Percentiles rank a stretch among this genome's conserved stretches.
Conservation (phyloP, 2,329 filamentous ascomycete genomes). For the Cordyceps sp. region DNA sequence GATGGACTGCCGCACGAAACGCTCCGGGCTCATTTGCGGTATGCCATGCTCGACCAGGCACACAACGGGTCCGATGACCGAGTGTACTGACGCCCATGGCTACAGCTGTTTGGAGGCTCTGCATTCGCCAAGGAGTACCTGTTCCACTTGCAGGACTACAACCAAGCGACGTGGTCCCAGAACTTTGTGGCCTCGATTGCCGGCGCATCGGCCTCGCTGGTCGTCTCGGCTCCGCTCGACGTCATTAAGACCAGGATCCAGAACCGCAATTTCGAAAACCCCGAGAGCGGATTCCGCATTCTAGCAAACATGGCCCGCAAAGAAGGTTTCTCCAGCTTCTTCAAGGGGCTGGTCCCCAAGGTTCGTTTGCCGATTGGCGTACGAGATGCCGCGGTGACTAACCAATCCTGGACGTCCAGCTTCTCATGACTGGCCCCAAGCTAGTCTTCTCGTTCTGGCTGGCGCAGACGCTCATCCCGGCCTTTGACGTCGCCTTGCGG, state of each 20-base stretch:
- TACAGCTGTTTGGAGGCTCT: conserved; percentile 87
- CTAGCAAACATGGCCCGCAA: conserved; percentile 84
- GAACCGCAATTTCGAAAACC: conserved; percentile 97
- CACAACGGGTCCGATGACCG: too few relatives aligned
- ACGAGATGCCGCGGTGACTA: too few relatives aligned
- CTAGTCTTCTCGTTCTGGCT: conserved; percentile 99
- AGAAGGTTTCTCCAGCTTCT: conserved; percentile 76
- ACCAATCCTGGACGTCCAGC: conserved; percentile 21
- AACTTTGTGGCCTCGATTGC: conserved; percentile 96
- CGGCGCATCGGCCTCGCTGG: conserved; percentile 83
- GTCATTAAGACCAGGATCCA: conserved; percentile 98
- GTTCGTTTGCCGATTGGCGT: conserved; percentile 25
- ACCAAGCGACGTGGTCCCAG: conserved; percentile 82
- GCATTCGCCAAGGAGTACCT: conserved; percentile 96
- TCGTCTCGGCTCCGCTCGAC: conserved; percentile 91
- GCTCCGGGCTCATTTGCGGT: conserved; percentile 93
- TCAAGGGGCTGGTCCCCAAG: conserved; percentile 95
- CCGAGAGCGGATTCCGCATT: conserved; percentile 84
- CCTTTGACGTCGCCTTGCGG: conserved; percentile 47
- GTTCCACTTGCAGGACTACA: conserved; percentile 83
- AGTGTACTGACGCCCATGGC: not conserved
- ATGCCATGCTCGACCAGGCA: conserved; percentile 18
- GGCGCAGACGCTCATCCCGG: conserved; percentile 91
- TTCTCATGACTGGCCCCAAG: conserved; percentile 98
- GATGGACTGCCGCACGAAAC: conserved; percentile 94